Conservation (phyloP, 108 stramenopile species). For the Seminavis robusta region DNA sequence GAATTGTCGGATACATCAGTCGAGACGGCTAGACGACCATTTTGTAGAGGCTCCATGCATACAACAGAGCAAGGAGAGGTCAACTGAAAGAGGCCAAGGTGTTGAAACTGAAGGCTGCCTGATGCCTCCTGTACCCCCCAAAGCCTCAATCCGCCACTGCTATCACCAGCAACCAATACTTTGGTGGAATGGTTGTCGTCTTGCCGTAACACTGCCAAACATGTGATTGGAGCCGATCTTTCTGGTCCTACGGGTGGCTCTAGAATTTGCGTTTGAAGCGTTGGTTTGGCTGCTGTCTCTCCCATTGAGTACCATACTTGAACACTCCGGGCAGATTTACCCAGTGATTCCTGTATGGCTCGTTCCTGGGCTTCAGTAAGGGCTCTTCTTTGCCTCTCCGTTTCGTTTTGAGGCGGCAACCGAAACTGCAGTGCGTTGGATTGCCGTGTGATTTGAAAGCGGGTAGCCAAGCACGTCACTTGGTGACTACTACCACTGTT, state of each 20-base stretch:
- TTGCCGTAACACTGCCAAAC: background rate
- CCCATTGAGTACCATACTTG: conserved; percentile 26
- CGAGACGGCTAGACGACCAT: conserved; percentile 31
- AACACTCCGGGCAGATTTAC: conserved; percentile 12
- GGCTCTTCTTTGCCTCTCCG: conserved; percentile 20
- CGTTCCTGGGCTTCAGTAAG: conserved; percentile 30
- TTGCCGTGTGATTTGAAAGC: conserved; percentile 33
- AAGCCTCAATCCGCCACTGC: conserved; percentile 17
- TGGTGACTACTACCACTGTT: background rate
- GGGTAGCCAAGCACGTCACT: conserved; percentile 31
- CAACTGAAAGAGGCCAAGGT: conserved; percentile 1
- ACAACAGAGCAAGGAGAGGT: conserved; percentile 17
- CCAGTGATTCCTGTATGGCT: conserved; percentile 20
- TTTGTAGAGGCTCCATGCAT: conserved; percentile 18
- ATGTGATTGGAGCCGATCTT: conserved; percentile 21
- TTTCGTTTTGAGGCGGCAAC: conserved; percentile 41
- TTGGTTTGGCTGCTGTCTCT: background rate
- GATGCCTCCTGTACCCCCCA: conserved; percentile 1
- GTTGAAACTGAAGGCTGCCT: background rate
- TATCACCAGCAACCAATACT: conserved; percentile 25
- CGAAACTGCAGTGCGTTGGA: conserved; percentile 36
- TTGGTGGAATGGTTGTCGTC: background rate
- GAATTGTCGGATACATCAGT: background rate
- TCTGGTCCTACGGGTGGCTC: background rate
- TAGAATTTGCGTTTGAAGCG: conserved; percentile 7